Evolutionary conservation across 2,329 filamentous ascomycete species (phyloP), one percentile per base, ranked within the genome.

Genomic region (Exophiala aquamarina): DNA sequence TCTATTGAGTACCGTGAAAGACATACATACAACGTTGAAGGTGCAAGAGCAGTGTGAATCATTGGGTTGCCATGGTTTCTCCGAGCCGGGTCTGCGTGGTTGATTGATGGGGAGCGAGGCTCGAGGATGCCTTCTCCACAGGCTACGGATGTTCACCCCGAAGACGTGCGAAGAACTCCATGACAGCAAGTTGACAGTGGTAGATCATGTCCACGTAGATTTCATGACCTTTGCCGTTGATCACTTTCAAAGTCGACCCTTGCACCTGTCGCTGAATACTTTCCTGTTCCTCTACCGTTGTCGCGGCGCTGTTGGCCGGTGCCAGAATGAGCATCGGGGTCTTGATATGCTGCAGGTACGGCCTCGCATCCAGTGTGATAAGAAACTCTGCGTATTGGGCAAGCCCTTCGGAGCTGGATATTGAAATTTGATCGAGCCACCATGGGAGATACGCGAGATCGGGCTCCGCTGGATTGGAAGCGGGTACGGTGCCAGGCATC

Each of bases 161-260:
- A n/a, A n/a, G n/a, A n/a, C n/a, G n/a, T n/a, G n/a, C n/a, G n/a
- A 26, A 26, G 23, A 26, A 26, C 23, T 6, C 6, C 23, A 26
- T 6, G 23, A 42, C 11, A 13, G 39, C 39, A 7, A 18, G 18
- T 28, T 42, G 39, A 17, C 41, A 36, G 13, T 36, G 4, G 4
- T 37, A 9, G 17, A 31, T 31, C 18, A 34, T 37, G 19, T 44
- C 41, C 9, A 44, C 33, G 23, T 20, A 44, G n/a, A 44, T 44
- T 14, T 44, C 41, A 15, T 44, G 41, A 10, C 41, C 41, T 8
- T 4, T 9, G 2, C 41, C 41, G 9, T 37, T 6, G 6, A 44
- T 23, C 2, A 7, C 5, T 19, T n/a, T 31, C 5, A 44, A 13
- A 11, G 2, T 35, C 11, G 23, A 6, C 6, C 23, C 23, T 11